Percentiles rank a stretch among this genome's conserved stretches.
Conservation (phyloP, 1,284 basidiomycete species). For the Sphagnurus paluster region DNA sequence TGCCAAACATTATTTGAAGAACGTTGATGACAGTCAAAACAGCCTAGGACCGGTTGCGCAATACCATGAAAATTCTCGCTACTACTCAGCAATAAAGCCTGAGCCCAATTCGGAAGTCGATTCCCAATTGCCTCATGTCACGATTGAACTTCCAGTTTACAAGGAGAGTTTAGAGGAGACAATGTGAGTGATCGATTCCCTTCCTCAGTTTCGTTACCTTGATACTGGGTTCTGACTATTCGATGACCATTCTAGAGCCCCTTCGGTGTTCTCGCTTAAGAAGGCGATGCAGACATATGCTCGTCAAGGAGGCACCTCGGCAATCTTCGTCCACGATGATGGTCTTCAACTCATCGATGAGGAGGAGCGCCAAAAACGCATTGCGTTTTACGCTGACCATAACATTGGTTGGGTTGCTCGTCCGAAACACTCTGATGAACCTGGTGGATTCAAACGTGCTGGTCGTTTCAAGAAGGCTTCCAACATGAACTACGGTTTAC, state of each 20-base stretch:
- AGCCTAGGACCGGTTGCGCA: constrained; percentile 77
- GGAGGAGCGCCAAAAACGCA: constrained; percentile 63
- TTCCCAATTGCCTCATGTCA: constrained; percentile 72
- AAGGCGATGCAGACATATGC: constrained; percentile 89
- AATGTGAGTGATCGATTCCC: constrained; percentile 45
- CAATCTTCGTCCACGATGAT: constrained; percentile 81
- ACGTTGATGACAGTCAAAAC: constrained; percentile 13
- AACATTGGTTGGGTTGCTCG: constrained; percentile 83
- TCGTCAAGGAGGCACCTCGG: constrained; percentile 76
- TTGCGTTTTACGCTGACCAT: constrained; percentile 80
- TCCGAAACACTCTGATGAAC: constrained; percentile 61
- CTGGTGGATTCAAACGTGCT: constrained; percentile 76
- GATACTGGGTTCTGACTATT: constrained; percentile 58
- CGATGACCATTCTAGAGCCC: constrained; percentile 54
- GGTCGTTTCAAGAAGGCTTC: constrained; percentile 92
- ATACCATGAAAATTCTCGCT: constrained; percentile 74
- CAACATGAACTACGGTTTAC: constrained; percentile 81
- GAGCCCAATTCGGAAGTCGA: constrained; percentile 63
- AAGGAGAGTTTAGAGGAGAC: constrained; percentile 71
- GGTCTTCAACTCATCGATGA: constrained; percentile 68
- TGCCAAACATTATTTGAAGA: constrained; percentile 31
- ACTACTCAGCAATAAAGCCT: constrained; percentile 69
- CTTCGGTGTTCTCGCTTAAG: constrained; percentile 82
- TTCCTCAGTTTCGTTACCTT: constrained; percentile 1
- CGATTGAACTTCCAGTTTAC: constrained; percentile 82